A percentile compares a stretch with the other conserved stretches of the same genome.
Conservation (phyloP, 106 monocot genomes). For the Dendrobium officinale region DNA sequence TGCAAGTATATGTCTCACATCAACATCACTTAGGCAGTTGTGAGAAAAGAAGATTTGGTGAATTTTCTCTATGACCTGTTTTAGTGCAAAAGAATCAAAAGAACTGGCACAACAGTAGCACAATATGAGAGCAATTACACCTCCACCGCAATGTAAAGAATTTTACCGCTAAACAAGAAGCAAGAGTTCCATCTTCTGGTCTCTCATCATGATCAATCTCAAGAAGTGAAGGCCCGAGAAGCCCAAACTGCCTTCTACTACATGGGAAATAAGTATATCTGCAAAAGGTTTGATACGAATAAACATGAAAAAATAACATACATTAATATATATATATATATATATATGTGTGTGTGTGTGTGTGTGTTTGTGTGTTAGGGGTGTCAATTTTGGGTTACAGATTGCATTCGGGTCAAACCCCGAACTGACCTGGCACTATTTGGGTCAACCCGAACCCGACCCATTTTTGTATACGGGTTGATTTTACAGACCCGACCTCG, state of each 20-base stretch:
- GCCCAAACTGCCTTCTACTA: constrained; percentile 90
- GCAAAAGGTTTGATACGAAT: constrained; percentile 6
- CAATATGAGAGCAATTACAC: background rate
- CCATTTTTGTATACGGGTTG: too few relatives aligned
- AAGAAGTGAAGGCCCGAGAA: constrained; percentile 88
- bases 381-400: too few relatives aligned
- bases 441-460: too few relatives aligned
- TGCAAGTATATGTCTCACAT: constrained; percentile 90
- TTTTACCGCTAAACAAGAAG: constrained; percentile 67
- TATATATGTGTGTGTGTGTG: too few relatives aligned
- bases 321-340: too few relatives aligned
- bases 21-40: constrained; percentile 46
- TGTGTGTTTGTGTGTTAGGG: too few relatives aligned
- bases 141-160: background rate
- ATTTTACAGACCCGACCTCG: too few relatives aligned
- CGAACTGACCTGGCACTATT: too few relatives aligned
- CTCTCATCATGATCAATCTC: constrained; percentile 94
- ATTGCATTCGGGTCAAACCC: too few relatives aligned
- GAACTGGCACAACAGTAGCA: background rate
- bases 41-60: constrained; percentile 84
- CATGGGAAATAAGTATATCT: constrained; percentile 95
- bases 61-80: constrained; percentile 85
- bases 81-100: background rate
- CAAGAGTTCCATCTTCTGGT: constrained; percentile 85
- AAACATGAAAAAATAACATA: background rate